Evolutionary conservation across 345 rosid species (phyloP), one percentile per base, ranked within the genome.

Genomic region (Salix koriyanagi): DNA sequence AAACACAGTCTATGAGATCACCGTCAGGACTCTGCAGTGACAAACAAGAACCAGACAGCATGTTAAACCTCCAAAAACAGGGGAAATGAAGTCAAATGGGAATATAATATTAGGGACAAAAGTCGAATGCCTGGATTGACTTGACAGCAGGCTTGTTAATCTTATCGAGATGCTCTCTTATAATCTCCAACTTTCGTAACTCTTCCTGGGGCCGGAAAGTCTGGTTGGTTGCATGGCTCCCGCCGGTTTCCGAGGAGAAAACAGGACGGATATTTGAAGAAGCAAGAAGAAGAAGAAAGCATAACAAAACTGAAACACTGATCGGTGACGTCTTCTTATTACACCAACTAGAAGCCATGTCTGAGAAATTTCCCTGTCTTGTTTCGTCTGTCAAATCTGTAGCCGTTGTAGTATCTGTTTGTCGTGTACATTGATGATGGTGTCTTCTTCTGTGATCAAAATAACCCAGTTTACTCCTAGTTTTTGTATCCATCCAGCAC

Each of bases 121-220:
- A 12, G 69, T 48, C 1, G 74, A 18, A 77, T 88, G 72, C 98
- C 94, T 90, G 92, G 81, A 94, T 89, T 67, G 97, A 91, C 89
- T 90, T 90, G 69, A 91, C 78, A 14, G 95, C 79, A 10, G 97
- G 93, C 83, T 94, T 96, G 92, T 94, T 96, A 86, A 96, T 88
- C 85, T 86, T 94, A n/a, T 76, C 70, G 52, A 96, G 97, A 73
- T 83, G 91, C 56, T 88, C 61, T 84, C 86, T 90, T 68, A 91
- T 85, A 21, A 82, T 52, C 81, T 79, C 87, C 74, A 94, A 72
- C 89, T 85, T 91, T 65, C 25, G 81, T 14, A 89, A 77, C 84
- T 90, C 92, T 72, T 91, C 87, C 74, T 77, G 85, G 0, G 94
- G 91, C 70, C 88, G 85, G 66, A 95, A 84, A 79, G 90, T 87